Evolutionary conservation across 305 asterid genomes (phyloP).

Genomic region (Rubia tinctorum): DNA sequence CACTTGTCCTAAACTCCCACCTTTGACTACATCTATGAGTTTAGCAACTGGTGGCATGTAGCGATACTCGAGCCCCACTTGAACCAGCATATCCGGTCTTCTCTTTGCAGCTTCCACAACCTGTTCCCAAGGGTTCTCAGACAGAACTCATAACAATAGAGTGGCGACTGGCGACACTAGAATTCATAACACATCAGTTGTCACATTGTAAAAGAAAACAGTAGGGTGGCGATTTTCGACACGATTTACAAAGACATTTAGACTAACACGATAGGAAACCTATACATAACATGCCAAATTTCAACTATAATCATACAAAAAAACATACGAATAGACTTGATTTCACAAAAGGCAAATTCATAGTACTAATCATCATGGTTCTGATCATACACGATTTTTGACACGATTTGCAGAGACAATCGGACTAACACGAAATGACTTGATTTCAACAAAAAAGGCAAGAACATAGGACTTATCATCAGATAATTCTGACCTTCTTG

Average conservation of each 20-base stretch:
- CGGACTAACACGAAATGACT: no score
- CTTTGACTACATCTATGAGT: conserved; percentile 69
- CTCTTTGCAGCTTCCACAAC: conserved; percentile 68
- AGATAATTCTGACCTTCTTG: conserved; percentile 45
- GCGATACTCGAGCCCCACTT: conserved; percentile 94
- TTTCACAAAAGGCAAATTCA: no score
- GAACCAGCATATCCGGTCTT: conserved; percentile 73
- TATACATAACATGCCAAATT: neutral
- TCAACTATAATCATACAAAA: neutral
- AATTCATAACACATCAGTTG: no score
- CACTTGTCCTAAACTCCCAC: conserved; percentile 63
- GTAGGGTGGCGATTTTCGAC: no score
- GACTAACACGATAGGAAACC: no score
- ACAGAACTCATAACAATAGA: no score
- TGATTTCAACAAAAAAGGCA: neutral
- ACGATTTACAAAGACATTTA: no score
- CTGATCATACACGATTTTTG: no score
- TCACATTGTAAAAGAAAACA: no score
- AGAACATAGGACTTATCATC: neutral
- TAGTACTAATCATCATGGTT: neutral
- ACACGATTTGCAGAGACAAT: no score
- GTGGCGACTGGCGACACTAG: no score
- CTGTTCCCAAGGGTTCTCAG: conserved; percentile 25
- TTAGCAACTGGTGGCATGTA: conserved; percentile 98
- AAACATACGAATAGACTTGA: neutral